Conservation (phyloP, 2,329 filamentous ascomycete genomes). For the Nemania sp. region DNA sequence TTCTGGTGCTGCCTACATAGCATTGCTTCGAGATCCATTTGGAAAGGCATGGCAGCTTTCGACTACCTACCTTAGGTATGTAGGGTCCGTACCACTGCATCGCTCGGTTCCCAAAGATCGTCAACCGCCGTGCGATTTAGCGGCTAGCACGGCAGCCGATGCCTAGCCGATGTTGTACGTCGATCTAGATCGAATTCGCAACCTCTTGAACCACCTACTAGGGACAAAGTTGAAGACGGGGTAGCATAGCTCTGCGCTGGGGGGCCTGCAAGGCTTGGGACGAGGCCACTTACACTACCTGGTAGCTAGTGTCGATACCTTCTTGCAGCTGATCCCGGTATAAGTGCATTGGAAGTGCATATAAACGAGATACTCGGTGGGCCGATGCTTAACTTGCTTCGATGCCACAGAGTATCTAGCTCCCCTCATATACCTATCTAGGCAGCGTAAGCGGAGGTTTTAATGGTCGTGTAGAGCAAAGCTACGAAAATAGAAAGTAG, state of each 20-base stretch:
- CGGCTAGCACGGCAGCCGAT: slow-evolving; percentile 1
- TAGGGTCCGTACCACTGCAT: too few species aligned
- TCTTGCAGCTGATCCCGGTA: neutral
- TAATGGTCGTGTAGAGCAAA: neutral
- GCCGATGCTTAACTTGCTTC: neutral
- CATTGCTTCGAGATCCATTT: neutral
- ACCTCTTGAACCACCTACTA: neutral
- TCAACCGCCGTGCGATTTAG: slow-evolving; percentile 3
- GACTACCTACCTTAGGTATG: neutral
- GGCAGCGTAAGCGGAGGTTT: neutral
- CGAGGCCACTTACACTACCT: neutral
- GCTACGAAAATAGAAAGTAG: slow-evolving; percentile 1
- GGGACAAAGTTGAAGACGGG: neutral
- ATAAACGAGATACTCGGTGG: neutral
- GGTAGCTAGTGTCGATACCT: neutral
- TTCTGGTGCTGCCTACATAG: neutral
- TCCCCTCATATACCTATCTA: too few species aligned
- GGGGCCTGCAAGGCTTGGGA: neutral
- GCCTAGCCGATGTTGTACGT: neutral
- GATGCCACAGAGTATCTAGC: neutral
- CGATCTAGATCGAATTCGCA: neutral
- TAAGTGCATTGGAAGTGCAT: neutral
- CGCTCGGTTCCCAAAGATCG: neutral
- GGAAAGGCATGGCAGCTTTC: neutral
- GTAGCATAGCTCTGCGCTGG: neutral